Evolutionary conservation across 2,329 filamentous ascomycete genomes (phyloP).

Genomic region (Aureobasidium sp.): DNA sequence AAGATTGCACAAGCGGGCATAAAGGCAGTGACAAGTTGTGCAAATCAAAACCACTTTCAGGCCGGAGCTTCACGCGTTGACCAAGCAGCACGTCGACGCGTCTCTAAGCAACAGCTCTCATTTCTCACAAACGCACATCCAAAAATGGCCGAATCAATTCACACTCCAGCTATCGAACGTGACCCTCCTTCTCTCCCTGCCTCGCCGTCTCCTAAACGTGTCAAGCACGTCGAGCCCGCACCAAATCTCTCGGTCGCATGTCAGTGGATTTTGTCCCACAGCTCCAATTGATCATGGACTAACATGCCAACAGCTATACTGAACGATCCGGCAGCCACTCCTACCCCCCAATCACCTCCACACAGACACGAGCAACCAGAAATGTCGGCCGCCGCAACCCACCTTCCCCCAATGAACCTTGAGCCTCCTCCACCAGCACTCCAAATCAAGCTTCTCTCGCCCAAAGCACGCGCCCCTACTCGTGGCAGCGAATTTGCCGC

Average conservation of each 20-base stretch:
- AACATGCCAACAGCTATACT: conserved; percentile 27
- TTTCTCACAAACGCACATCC: neutral
- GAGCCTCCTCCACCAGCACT: conserved; percentile 52
- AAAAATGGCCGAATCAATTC: conserved; percentile 29
- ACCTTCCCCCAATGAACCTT: conserved; percentile 27
- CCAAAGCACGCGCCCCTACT: conserved; percentile 73
- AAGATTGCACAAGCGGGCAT: neutral
- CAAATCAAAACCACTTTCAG: neutral
- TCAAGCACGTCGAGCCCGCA: conserved; percentile 54
- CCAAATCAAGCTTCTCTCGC: conserved; percentile 80
- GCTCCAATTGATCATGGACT: neutral
- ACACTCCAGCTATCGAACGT: conserved; percentile 30
- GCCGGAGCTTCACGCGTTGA: neutral
- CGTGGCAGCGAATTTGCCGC: conserved; percentile 84
- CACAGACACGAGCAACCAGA: conserved; percentile 21
- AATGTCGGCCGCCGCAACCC: conserved; percentile 14
- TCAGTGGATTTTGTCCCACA: conserved; percentile 20
- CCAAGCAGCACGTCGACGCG: neutral
- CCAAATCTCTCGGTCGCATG: conserved; percentile 32
- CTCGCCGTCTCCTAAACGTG: conserved; percentile 73
- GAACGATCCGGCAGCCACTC: conserved; percentile 30
- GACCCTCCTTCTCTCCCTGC: conserved; percentile 54
- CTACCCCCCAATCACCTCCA: conserved; percentile 25
- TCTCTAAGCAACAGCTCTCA: neutral
- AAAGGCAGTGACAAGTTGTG: neutral